Evolutionary conservation across 768 basidiomycete species (phyloP), one percentile per base, ranked within the genome.

Genomic region (Trametes villosa): DNA sequence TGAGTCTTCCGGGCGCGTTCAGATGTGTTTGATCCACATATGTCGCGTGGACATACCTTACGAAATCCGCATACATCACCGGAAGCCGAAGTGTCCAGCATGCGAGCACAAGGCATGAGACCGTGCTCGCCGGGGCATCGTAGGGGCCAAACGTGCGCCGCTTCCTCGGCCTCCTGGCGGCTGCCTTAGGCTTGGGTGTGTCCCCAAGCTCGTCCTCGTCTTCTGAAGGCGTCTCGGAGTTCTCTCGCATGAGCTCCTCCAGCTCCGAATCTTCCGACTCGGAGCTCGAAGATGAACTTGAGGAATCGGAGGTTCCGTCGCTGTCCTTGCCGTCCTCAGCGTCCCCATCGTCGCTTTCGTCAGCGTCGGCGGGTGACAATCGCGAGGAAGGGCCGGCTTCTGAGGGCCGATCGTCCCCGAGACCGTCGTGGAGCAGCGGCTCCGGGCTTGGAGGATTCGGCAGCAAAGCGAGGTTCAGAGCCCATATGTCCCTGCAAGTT

Each of bases 1-100:
- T 87, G 57, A 87, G 71, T 53, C 94, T 96, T 53, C 5, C 0
- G 2, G n/a, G 13, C 15, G 5, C 8, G 36, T 56, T 13, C 49
- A 44, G 33, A 18, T 26, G n/a, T 27, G n/a, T n/a, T n/a, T n/a
- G n/a, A n/a, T n/a, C n/a, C n/a, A n/a, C n/a, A n/a, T n/a, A n/a
- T n/a, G n/a, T n/a, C n/a, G n/a, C n/a, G n/a, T n/a, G n/a, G n/a
- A 70, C 87, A 63, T 68, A 91, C 94, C 78, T 79, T 44, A 86
- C 80, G 50, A 96, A 81, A 69, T 97, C 94, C 67, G 80, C 81
- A 67, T 87, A 90, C 66, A 90, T 76, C 12, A 91, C 77, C 0
- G 94, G 93, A 36, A 94, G 71, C 20, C 94, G 81, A 71, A 96
- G 68, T 22, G 83, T 86, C 92, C 92, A 94, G 64, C 88, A 90